Base-by-base conservation (phyloP, 768 basidiomycete genomes). In the Boletus vermiculosoides region DNA sequence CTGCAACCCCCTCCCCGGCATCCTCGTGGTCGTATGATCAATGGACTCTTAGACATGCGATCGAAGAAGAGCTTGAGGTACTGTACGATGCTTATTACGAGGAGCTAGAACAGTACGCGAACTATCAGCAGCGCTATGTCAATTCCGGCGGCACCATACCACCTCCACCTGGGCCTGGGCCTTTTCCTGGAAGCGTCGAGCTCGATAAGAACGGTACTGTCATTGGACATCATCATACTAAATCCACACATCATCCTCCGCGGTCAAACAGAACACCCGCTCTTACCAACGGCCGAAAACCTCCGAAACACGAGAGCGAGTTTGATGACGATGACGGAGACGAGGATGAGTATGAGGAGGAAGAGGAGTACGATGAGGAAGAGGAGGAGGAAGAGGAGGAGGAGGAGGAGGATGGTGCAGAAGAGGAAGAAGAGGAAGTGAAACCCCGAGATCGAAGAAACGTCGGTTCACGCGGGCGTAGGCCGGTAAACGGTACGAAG, bases 11-110 rank as follows among this genome's bases (percentile, higher is more conserved):
- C 31, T 53, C 39, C 47, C 52, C 47, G 57, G 25, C 58, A 50
- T 56, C 34, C 55, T 52, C 49, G 41, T 55, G 58, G 52, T 62
- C 56, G 33, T 46, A 66, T 45, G 50, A 55, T 62, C 59, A 52
- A 59, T 44, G 63, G 58, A 40, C 51, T 45, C 63, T 65, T 69
- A 95, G 92, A 67, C 88, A 90, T 79, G 95, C 95, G 62, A 98
- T 99, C 80, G 97, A 99, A 81, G 92, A 95, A 79, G 97, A 99
- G 82, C 90, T 99, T 76, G 94, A 98, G 82, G 92, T 94, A 80
- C 88, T 98, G 78, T 99, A 99, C 85, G 96, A 98, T 84, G 94
- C 95, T 80, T 99, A 98, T 84, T 98, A 98, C 86, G 93, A 97
- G 75, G 96, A 98, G 83, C 88, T 99, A 81, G 93, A 97, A 83